Evolutionary conservation across 805 yeast species (phyloP).

Genomic region (Naumovozyma castellii): DNA sequence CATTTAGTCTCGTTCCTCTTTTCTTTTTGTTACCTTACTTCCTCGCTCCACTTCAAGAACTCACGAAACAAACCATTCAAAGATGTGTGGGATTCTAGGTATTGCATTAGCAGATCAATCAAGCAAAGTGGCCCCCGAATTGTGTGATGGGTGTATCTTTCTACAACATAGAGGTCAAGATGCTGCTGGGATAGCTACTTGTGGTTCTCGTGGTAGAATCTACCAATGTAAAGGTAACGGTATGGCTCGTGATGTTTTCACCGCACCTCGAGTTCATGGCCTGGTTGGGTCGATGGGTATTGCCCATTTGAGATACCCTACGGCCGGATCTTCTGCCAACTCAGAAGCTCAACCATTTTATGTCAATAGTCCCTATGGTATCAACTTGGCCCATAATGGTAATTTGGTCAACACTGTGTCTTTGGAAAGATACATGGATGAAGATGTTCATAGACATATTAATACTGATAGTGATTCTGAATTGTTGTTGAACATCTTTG

Average conservation of each 20-base stretch:
- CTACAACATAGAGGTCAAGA: constrained; percentile 97
- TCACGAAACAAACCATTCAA: background rate
- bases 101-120: constrained; percentile 69
- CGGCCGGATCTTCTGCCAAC: constrained; percentile 92
- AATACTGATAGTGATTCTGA: constrained; percentile 97
- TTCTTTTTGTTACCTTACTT: background rate
- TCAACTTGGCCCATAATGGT: constrained; percentile 86
- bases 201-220: constrained; percentile 86
- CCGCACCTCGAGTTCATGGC: constrained; percentile 65
- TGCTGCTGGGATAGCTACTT: constrained; percentile 97
- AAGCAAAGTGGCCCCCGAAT: constrained; percentile 73
- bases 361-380: constrained; percentile 94
- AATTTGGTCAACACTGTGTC: constrained; percentile 82
- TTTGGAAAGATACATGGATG: constrained; percentile 73
- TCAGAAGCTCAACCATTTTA: constrained; percentile 98
- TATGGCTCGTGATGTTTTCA: constrained; percentile 96
- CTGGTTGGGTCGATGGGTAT: constrained; percentile 92
- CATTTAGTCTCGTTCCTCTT: background rate
- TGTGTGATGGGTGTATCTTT: constrained; percentile 85
- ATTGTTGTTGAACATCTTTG: constrained; percentile 79
- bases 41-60: background rate
- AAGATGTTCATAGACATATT: constrained; percentile 90
- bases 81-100: constrained; percentile 94
- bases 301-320: constrained; percentile 90
- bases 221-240: constrained; percentile 98